phyloP scores from a whole-genome alignment of 805 yeast species.

The Wickerhamomyces kurtzmanii region DNA sequence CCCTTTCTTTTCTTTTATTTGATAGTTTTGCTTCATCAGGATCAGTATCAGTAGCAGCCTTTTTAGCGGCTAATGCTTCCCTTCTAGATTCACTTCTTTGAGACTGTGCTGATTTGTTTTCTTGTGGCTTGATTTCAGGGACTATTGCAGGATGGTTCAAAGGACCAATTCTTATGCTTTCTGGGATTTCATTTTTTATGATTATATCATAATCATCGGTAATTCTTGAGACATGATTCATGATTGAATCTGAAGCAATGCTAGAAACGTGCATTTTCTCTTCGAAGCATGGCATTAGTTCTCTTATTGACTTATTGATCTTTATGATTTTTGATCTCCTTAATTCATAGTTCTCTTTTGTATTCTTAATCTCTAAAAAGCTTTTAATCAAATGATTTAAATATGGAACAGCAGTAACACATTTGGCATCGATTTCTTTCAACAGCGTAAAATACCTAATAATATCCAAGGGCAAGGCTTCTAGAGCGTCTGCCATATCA shows the following conservation, averaged over 20 bases:
- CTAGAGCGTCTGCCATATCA: constrained; percentile 84
- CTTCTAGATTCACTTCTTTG: constrained; percentile 79
- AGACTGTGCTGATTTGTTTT: constrained; percentile 55
- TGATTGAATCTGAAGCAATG: constrained; percentile 72
- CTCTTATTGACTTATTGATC: constrained; percentile 37
- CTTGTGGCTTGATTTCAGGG: constrained; percentile 39
- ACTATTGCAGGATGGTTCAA: constrained; percentile 88
- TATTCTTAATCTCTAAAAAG: constrained; percentile 28
- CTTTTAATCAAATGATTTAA: constrained; percentile 43
- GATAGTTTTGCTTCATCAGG: constrained; percentile 11
- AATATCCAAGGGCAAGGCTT: constrained; percentile 79
- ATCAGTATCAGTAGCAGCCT: constrained; percentile 34
- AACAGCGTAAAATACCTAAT: constrained; percentile 78
- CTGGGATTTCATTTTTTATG: constrained; percentile 74
- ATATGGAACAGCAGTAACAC: constrained; percentile 64
- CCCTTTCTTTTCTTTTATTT: constrained; percentile 4
- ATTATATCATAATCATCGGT: constrained; percentile 76
- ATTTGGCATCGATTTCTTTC: constrained; percentile 92
- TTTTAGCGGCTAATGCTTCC: constrained; percentile 87
- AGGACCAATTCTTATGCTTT: constrained; percentile 65
- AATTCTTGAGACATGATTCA: constrained; percentile 59
- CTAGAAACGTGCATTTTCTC: constrained; percentile 97
- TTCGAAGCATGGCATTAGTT: constrained; percentile 84
- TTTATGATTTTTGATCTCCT: constrained; percentile 19
- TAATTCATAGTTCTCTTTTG: constrained; percentile 1